Evolutionary conservation across 129 eudicot species (phyloP), one percentile per base, ranked within the genome.

Genomic region (Flaveria bidentis): DNA sequence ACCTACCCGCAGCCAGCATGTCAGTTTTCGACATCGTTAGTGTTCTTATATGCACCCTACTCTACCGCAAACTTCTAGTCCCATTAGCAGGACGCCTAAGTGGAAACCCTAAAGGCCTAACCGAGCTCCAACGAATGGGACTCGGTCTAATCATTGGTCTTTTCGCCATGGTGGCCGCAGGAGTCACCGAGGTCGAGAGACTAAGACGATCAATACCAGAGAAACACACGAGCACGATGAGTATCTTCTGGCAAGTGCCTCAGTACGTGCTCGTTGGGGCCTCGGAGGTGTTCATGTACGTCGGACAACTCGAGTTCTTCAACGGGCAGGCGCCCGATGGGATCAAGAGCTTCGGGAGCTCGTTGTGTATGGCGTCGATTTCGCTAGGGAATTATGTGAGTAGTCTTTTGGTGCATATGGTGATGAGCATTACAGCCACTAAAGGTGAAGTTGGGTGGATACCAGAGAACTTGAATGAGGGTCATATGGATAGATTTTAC

Each of bases 121-220:
- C 89, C 4, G 97, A 92, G 84, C 96, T 92, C 36, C 96, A 92
- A 71, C 76, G 96, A 25, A 92, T 92, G 97, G 97, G 96, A 6
- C 78, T 86, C 15, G 97, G 97, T 2, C 80, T 92, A 16, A 68
- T 89, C 57, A 87, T 92, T 26, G 96, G 93, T 5, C 69, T 89
- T 69, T 52, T 92, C 11, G 82, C 96, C 1, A 89, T 92, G 97
- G 45, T 85, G 13, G 93, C 97, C 0, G 93, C 96, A 0, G 97
- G 93, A 1, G 8, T 84, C n/a, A 89, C 96, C 0, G 97, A 92
- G 36, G 57, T 89, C 3, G 72, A 75, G 13, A 46, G 97, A 66
- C 88, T 89, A 41, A 80, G 76, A 68, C 57, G 75, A 46, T 80
- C 86, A 0, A 52, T 78, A 9, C 87, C 88, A 0, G 79, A 71